phyloP scores from a whole-genome alignment of 106 monocot species.

The Phalaenopsis aphrodite region DNA sequence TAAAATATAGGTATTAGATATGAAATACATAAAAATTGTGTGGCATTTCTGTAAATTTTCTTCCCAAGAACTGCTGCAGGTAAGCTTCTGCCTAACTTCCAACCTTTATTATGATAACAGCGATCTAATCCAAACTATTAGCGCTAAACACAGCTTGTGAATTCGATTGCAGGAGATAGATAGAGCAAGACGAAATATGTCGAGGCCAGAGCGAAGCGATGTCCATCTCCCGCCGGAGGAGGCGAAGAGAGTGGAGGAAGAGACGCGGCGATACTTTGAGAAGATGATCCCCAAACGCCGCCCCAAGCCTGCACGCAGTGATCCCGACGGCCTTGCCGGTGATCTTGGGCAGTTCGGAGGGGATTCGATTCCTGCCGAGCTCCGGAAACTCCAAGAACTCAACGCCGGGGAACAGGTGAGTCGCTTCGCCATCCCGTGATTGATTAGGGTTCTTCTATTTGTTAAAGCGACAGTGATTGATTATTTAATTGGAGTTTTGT shows the following conservation, averaged over 20 bases:
- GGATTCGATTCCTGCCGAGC: constrained; percentile 38
- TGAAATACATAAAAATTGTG: too few relatives aligned
- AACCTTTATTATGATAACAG: too few relatives aligned
- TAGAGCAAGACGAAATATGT: not conserved
- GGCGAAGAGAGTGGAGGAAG: constrained; percentile 45
- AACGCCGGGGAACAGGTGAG: constrained; percentile 46
- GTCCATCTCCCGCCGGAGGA: constrained; percentile 57
- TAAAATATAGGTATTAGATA: too few relatives aligned
- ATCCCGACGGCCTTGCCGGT: constrained; percentile 16
- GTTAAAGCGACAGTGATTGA: not conserved
- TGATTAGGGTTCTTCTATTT: not conserved
- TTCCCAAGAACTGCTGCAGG: too few relatives aligned
- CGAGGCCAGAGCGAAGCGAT: constrained; percentile 67
- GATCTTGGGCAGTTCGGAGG: constrained; percentile 10
- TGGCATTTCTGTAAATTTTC: too few relatives aligned
- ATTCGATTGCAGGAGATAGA: too few relatives aligned
- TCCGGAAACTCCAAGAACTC: constrained; percentile 56
- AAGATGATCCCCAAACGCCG: constrained; percentile 53
- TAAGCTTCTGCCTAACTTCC: too few relatives aligned
- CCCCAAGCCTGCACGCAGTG: constrained; percentile 74
- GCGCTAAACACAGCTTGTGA: too few relatives aligned
- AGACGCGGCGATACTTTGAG: constrained; percentile 63
- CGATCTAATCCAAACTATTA: too few relatives aligned
- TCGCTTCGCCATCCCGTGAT: not conserved
- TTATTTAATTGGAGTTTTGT: not conserved